These are phyloP conservation scores for Ailanthus altissimus DNA, from an alignment of 345 rosid species.

Conservation along the genomic window DNA sequence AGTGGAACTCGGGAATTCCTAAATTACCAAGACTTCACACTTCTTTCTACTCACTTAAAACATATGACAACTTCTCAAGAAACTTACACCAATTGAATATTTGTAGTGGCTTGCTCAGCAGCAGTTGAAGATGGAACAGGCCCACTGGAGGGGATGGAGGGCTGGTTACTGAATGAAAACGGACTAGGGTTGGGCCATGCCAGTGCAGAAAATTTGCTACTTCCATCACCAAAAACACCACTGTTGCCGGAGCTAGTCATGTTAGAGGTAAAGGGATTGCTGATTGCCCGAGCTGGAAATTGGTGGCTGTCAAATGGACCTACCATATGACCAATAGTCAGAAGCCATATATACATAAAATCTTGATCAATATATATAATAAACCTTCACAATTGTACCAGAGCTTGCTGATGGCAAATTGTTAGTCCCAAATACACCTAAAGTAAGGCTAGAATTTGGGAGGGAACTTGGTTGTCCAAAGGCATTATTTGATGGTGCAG, in stretches of 20 bases:
- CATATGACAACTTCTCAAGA: not conserved
- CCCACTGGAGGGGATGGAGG: constrained; percentile 5
- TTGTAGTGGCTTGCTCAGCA: constrained; percentile 25
- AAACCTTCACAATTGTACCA: constrained; percentile 21
- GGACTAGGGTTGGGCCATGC: constrained; percentile 25
- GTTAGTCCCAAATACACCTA: constrained; percentile 30
- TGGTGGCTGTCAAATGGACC: constrained; percentile 37
- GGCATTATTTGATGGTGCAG: constrained; percentile 36
- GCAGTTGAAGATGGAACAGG: constrained; percentile 26
- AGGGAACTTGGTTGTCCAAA: constrained; percentile 47
- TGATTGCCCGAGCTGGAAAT: constrained; percentile 24
- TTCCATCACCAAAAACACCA: constrained; percentile 19
- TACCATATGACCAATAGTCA: constrained; percentile 27
- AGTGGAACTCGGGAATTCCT: constrained; percentile 5
- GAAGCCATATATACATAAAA: constrained; percentile 15
- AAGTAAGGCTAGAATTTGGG: constrained; percentile 44
- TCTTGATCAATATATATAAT: constrained; percentile 2
- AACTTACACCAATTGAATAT: constrained; percentile 36
- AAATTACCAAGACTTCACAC: not conserved
- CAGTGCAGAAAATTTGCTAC: constrained; percentile 28
- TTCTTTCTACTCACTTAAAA: constrained; percentile 3
- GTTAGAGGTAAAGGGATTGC: constrained; percentile 27
- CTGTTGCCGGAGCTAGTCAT: constrained; percentile 27
- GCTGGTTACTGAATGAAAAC: constrained; percentile 26
- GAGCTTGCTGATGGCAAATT: constrained; percentile 31